Base-by-base conservation (phyloP, 75 land plant species). In the Picea sitchensis region DNA sequence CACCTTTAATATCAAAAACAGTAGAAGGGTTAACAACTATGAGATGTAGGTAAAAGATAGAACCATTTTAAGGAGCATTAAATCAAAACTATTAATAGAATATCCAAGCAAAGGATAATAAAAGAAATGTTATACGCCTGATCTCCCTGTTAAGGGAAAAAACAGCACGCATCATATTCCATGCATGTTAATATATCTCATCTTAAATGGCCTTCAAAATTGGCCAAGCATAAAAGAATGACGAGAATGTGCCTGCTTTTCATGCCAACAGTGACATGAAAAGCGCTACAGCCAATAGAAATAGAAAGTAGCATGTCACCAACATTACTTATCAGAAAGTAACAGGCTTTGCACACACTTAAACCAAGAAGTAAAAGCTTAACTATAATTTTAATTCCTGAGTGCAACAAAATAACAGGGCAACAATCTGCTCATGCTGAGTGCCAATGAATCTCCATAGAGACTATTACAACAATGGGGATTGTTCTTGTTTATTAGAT, bases 1-100 rank as follows among this genome's bases (percentile, higher is more conserved):
- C 17, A 94, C 95, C 99, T 96, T 81, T 68, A 77, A 73, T 51
- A 32, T 13, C 38, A 72, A 81, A 30, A 58, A 44, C n/a, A 26
- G 17, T 15, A 34, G 7, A 32, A 1, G 30, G 38, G 38, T 67
- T 34, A 32, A 32, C 34, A 17, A 67, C n/a, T 5, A 67, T 14
- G 20, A 67, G 36, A 34, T 34, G 36, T 36, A 36, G 41, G 18
- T 67, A 32, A 67, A 34, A 71, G 11, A 44, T 44, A 11, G 11
- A 18, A 71, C 41, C 23, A 41, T 71, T 71, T 51, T 71, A 44
- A 18, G 54, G 47, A 41, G 41, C 23, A 68, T 38, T 20, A 38
- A 68, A 18, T 44, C 20, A 44, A 9, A 71, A 44, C 51, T n/a
- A 71, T 44, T 44, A 44, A 44, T n/a, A 47, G 36, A 14, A 15